Conservation (phyloP, 2,329 filamentous ascomycete species). For the Knufia fluminis region DNA sequence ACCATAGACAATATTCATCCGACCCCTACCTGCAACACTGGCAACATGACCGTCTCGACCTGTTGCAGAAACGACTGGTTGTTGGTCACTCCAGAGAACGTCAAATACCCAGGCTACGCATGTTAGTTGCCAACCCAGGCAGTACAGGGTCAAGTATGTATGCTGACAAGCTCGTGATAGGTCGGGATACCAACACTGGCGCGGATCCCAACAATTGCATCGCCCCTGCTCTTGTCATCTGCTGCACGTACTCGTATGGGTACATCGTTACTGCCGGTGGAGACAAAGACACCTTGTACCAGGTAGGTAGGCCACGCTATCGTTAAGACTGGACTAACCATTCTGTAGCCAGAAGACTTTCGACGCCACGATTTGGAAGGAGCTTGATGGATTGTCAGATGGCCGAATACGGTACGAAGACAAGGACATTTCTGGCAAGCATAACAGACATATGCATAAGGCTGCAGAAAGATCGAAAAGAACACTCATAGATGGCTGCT, state of each 20-base stretch:
- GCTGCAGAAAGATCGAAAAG: too few relatives aligned
- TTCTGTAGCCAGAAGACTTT: neutral
- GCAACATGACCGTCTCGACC: neutral
- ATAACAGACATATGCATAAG: too few relatives aligned
- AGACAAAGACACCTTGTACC: neutral
- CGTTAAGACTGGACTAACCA: neutral
- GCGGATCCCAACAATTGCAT: neutral
- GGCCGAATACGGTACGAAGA: too few relatives aligned
- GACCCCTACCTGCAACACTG: neutral
- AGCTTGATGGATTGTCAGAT: too few relatives aligned
- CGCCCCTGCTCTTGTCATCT: neutral
- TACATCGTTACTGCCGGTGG: neutral
- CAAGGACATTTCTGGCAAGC: neutral
- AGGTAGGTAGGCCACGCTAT: neutral
- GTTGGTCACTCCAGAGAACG: neutral
- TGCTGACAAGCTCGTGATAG: neutral
- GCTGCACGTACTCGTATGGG: neutral
- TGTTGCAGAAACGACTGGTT: neutral
- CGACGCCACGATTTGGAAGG: neutral
- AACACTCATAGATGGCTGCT: too few relatives aligned
- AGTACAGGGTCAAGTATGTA: neutral
- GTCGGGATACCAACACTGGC: neutral
- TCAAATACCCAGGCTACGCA: neutral
- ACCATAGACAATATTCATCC: neutral
- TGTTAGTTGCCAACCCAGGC: neutral